These are phyloP conservation scores for Phytophthora lateralis DNA, from an alignment of 352 stramenopile genomes.

Conservation along the genomic window DNA sequence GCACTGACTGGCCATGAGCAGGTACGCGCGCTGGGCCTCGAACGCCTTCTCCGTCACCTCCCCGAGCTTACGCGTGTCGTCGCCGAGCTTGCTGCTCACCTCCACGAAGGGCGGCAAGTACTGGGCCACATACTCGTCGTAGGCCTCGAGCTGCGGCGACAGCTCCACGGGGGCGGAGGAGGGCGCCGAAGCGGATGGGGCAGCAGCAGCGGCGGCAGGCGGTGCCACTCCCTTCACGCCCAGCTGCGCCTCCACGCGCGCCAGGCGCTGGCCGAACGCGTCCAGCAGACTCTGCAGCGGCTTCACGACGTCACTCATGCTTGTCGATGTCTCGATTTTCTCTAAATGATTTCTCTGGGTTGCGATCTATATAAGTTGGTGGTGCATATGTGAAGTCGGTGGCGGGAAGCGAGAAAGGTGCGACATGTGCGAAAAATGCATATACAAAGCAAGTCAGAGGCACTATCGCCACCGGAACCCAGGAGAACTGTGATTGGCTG, in stretches of 20 bases:
- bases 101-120: constrained; percentile 87
- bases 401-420: neutral
- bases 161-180: constrained; percentile 42
- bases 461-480: neutral
- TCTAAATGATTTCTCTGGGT: constrained; percentile 25
- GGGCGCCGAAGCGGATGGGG: constrained; percentile 4
- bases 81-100: constrained; percentile 76
- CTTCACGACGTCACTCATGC: constrained; percentile 71
- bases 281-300: constrained; percentile 87
- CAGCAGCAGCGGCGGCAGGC: constrained; percentile 9
- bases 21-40: constrained; percentile 87
- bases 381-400: neutral
- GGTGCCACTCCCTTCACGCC: constrained; percentile 47
- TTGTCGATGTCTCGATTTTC: constrained; percentile 15
- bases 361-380: neutral
- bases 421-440: neutral
- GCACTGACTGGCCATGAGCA: constrained; percentile 92
- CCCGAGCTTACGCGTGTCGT: constrained; percentile 82
- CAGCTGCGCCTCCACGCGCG: constrained; percentile 76
- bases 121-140: constrained; percentile 89
- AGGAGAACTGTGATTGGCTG: constrained; percentile 7
- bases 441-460: neutral
- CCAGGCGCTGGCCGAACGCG: constrained; percentile 76
- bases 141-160: constrained; percentile 82
- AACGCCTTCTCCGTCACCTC: constrained; percentile 90